Evolutionary conservation across 2,329 filamentous ascomycete species (phyloP).

Genomic region (Aureobasidium subglaciale): DNA sequence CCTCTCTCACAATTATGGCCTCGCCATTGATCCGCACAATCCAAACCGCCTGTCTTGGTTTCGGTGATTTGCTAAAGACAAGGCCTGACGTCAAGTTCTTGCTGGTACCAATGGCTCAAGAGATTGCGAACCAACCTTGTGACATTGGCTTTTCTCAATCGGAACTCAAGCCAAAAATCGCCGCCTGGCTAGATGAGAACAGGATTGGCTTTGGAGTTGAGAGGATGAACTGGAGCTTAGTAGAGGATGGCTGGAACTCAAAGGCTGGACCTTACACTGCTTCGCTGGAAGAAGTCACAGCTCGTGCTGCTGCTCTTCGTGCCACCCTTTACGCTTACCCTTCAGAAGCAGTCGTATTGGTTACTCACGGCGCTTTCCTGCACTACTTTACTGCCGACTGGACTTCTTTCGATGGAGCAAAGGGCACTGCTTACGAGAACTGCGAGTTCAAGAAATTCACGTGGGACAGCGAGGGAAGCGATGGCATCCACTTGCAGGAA

Average conservation of each 20-base stretch:
- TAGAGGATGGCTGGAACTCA: conserved; percentile 13
- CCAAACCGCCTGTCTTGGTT: conserved; percentile 52
- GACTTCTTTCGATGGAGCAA: conserved; percentile 12
- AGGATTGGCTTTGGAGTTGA: neutral
- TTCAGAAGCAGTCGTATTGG: conserved; percentile 15
- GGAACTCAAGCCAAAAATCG: conserved; percentile 2
- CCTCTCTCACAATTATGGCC: conserved; percentile 56
- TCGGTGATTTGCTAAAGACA: neutral
- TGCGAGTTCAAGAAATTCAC: conserved; percentile 12
- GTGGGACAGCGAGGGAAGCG: neutral
- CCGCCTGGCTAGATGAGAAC: neutral
- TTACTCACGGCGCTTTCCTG: conserved; percentile 18
- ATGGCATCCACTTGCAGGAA: neutral
- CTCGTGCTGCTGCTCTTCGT: conserved; percentile 16
- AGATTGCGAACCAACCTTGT: conserved; percentile 13
- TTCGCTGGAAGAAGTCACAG: neutral
- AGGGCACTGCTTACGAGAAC: conserved; percentile 12
- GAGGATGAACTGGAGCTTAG: conserved; percentile 10
- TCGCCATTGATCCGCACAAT: conserved; percentile 77
- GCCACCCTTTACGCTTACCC: conserved; percentile 13
- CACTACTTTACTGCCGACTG: conserved; percentile 19
- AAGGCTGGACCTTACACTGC: conserved; percentile 7
- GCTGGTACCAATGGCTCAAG: conserved; percentile 5
- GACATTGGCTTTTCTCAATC: conserved; percentile 3
- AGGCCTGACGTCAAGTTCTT: conserved; percentile 7